Conservation (phyloP, 1,139 yeast genomes). For the Yamadazyma taylorii region DNA sequence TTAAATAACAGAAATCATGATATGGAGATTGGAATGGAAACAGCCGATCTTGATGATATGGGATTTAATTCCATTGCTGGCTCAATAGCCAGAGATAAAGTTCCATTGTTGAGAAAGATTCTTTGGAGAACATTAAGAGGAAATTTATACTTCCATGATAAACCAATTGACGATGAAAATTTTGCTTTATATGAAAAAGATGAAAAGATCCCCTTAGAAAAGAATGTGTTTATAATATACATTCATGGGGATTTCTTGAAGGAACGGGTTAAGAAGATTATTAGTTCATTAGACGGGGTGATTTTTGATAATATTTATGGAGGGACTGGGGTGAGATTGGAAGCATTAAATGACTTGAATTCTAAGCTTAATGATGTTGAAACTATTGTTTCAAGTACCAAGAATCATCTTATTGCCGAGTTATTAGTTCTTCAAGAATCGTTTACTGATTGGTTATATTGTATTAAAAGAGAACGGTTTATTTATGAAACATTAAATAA, state of each 20-base stretch:
- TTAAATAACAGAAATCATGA: conserved; percentile 26
- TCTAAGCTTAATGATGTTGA: conserved; percentile 45
- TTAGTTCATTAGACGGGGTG: conserved; percentile 82
- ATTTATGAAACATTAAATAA: conserved; percentile 75
- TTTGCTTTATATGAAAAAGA: conserved; percentile 24
- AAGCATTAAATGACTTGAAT: conserved; percentile 62
- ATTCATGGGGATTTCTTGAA: conserved; percentile 82
- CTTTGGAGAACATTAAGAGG: conserved; percentile 59
- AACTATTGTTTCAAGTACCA: conserved; percentile 68
- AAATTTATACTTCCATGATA: conserved; percentile 50
- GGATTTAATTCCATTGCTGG: conserved; percentile 52
- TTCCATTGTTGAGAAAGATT: conserved; percentile 48
- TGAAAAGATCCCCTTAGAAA: conserved; percentile 49
- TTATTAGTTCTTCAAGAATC: conserved; percentile 64
- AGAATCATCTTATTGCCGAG: conserved; percentile 70
- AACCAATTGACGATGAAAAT: conserved; percentile 39
- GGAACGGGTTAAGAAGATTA: conserved; percentile 67
- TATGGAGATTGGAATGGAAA: conserved; percentile 29
- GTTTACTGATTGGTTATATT: conserved; percentile 36
- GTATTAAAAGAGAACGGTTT: conserved; percentile 67
- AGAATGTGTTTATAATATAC: conserved; percentile 79
- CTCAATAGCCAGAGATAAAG: conserved; percentile 44
- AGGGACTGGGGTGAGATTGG: conserved; percentile 46
- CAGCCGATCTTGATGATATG: conserved; percentile 45
- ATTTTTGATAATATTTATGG: conserved; percentile 67